Evolutionary conservation across 768 basidiomycete species (phyloP), one percentile per base, ranked within the genome.

Genomic region (Naganishia friedmannii): DNA sequence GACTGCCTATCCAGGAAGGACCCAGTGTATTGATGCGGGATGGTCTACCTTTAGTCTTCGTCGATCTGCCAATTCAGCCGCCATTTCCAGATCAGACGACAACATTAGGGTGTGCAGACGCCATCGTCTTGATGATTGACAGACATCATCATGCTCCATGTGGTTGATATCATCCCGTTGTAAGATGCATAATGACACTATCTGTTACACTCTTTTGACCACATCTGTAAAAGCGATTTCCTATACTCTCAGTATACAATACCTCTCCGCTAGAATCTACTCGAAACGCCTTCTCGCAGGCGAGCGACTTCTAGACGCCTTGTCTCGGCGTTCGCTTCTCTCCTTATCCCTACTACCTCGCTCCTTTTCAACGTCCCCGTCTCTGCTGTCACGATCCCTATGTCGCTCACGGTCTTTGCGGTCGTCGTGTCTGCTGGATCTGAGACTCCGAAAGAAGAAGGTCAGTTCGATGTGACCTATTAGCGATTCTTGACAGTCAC

Each of bases 401-500:
- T 54, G 31, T 37, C 70, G 67, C 26, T 72, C 68, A 17, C 71
- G 71, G 42, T 70, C 65, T 31, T 60, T 53, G 46, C 69, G 66
- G 37, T 69, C 54, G 32, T 74, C 73, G 28, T 60, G 48, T 65
- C 58, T 48, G 21, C 53, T 56, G 15, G 65, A 42, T 42, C 60
- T 63, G 26, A 39, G 13, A 1, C 15, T 23, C 48, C 34, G 15
- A 23, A 3, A 13, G 23, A 9, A 17, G 15, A 3, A 4, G 9
- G 17, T 63, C 15, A 63, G 60, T 29, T 2, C 13, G n/a, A 3
- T 26, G n/a, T 13, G 17, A 46, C 32, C 23, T 45, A 1, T 23
- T 54, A 21, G 34, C 57, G 26, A 34, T 37, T n/a, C 53, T 89
- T 74, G 87, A 88, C 34, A 28, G 86, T 87, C 75, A 88, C 29